Percentiles rank a stretch among this genome's conserved stretches.
Conservation (phyloP, 2,329 filamentous ascomycete species). For the Zalaria obscura region DNA sequence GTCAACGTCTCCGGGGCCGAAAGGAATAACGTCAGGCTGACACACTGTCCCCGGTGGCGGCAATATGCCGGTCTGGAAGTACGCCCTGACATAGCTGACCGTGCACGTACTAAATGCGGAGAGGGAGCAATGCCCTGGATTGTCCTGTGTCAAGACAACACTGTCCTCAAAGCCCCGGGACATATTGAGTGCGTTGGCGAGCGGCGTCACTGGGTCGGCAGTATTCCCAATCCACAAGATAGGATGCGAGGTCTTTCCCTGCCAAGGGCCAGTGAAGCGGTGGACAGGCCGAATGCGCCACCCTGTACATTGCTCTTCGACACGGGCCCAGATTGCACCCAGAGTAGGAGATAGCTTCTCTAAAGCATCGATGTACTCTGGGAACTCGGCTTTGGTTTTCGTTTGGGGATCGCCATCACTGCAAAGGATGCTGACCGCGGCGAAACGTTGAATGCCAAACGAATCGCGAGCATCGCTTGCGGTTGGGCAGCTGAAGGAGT, state of each 20-base stretch:
- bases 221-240: slow-evolving; percentile 18
- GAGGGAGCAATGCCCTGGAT: slow-evolving; percentile 14
- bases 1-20: background rate
- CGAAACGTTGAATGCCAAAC: slow-evolving; percentile 6
- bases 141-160: slow-evolving; percentile 29
- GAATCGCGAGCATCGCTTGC: too few relatives aligned
- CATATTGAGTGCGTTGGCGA: slow-evolving; percentile 25
- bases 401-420: background rate
- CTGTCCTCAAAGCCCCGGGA: slow-evolving; percentile 27
- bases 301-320: slow-evolving; percentile 22
- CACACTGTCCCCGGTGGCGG: slow-evolving; percentile 23
- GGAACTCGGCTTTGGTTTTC: slow-evolving; percentile 1
- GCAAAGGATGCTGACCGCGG: background rate
- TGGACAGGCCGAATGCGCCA: slow-evolving; percentile 22
- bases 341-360: slow-evolving; percentile 18
- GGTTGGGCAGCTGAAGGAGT: too few relatives aligned
- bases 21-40: slow-evolving; percentile 13
- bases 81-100: slow-evolving; percentile 20
- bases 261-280: slow-evolving; percentile 16
- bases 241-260: slow-evolving; percentile 14
- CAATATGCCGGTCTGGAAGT: slow-evolving; percentile 27
- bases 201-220: slow-evolving; percentile 20
- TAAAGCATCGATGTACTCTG: slow-evolving; percentile 11
- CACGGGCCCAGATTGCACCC: slow-evolving; percentile 23
- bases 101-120: slow-evolving; percentile 24